phyloP scores from a whole-genome alignment of 1,139 yeast species.

The Wickerhamomyces sp. region DNA sequence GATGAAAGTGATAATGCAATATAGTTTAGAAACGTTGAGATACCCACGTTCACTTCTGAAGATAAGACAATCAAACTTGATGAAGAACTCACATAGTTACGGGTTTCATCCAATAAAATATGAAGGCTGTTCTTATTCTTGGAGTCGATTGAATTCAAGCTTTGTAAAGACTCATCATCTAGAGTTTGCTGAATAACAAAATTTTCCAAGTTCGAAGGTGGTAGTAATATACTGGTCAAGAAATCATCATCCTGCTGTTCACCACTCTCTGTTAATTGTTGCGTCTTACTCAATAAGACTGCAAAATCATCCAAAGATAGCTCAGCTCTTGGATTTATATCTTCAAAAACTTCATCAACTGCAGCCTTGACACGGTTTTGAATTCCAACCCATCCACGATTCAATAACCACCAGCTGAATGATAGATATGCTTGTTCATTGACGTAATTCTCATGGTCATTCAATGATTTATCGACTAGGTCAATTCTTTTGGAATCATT shows the following conservation, averaged over 20 bases:
- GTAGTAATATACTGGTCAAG: slow-evolving; percentile 23
- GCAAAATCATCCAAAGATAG: slow-evolving; percentile 58
- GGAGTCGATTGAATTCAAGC: slow-evolving; percentile 14
- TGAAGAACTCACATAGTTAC: slow-evolving; percentile 41
- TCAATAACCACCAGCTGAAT: slow-evolving; percentile 90
- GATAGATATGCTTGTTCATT: slow-evolving; percentile 84
- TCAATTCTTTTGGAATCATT: slow-evolving; percentile 10
- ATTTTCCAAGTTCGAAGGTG: slow-evolving; percentile 26
- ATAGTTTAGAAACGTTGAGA: slow-evolving; percentile 13
- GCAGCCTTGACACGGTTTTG: slow-evolving; percentile 49
- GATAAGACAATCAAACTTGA: slow-evolving; percentile 33
- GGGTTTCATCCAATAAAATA: slow-evolving; percentile 45
- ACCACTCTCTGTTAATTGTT: slow-evolving; percentile 31
- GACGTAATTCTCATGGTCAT: slow-evolving; percentile 37
- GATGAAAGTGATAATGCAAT: slow-evolving; percentile 21
- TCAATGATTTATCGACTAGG: slow-evolving; percentile 6
- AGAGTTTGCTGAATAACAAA: slow-evolving; percentile 38
- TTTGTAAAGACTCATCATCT: slow-evolving; percentile 27
- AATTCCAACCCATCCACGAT: slow-evolving; percentile 72
- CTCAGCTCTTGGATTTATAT: slow-evolving; percentile 68
- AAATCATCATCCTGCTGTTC: slow-evolving; percentile 5
- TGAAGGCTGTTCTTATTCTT: slow-evolving; percentile 25
- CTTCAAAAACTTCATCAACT: slow-evolving; percentile 58
- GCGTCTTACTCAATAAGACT: slow-evolving; percentile 38
- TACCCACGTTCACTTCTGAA: slow-evolving; percentile 33